phyloP scores from a whole-genome alignment of 2,329 filamentous ascomycete genomes.

The Pestalotiopsis fici region DNA sequence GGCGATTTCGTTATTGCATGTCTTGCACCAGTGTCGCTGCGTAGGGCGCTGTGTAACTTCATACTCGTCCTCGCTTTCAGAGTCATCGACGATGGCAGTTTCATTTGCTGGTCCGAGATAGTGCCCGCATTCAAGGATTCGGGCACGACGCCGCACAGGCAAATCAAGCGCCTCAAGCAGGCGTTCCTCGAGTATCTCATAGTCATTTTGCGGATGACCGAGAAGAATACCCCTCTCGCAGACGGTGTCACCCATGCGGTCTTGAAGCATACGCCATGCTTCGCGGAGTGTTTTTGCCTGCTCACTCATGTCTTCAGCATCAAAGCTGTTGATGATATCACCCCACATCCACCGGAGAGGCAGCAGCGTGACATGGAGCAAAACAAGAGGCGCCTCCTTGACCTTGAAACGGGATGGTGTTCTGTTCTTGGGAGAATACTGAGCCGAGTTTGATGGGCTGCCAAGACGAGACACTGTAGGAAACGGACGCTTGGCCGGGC shows the following conservation, averaged over 20 bases:
- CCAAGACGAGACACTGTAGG: constrained; percentile 57
- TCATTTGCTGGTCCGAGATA: constrained; percentile 66
- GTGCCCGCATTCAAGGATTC: constrained; percentile 75
- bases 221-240: constrained; percentile 74
- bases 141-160: constrained; percentile 61
- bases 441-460: constrained; percentile 52
- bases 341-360: constrained; percentile 69
- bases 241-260: constrained; percentile 72
- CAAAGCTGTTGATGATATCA: constrained; percentile 48
- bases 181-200: constrained; percentile 77
- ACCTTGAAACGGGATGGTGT: constrained; percentile 59
- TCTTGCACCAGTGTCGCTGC: constrained; percentile 56
- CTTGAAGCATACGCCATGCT: constrained; percentile 67
- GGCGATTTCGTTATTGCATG: constrained; percentile 55
- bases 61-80: constrained; percentile 48
- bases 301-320: constrained; percentile 29
- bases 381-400: constrained; percentile 67
- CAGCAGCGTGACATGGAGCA: constrained; percentile 76
- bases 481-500: constrained; percentile 51
- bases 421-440: constrained; percentile 54
- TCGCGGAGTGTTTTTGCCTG: constrained; percentile 56
- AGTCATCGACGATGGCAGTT: constrained; percentile 41
- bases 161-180: constrained; percentile 75
- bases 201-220: constrained; percentile 78
- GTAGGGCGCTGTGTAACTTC: constrained; percentile 32